Percentiles rank a stretch among this genome's conserved stretches.
Conservation (phyloP, 768 basidiomycete genomes). For the Hericium alpestre region DNA sequence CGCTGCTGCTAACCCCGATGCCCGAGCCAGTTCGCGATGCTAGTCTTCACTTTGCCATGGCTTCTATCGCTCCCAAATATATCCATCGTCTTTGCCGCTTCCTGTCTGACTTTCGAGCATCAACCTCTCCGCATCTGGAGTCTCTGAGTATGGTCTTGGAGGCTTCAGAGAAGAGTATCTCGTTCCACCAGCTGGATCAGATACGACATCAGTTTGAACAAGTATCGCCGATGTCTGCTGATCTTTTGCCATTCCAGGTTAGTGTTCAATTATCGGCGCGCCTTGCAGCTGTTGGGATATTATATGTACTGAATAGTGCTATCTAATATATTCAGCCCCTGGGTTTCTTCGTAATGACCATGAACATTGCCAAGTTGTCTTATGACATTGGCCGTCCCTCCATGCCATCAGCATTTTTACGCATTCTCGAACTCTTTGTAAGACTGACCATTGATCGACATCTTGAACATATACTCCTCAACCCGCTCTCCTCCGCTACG, state of each 20-base stretch:
- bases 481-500: background rate
- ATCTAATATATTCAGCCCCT: slow-evolving; percentile 9
- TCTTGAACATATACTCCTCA: background rate
- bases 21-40: background rate
- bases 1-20: background rate
- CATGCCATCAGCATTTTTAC: slow-evolving; percentile 1
- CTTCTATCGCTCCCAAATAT: slow-evolving; percentile 8
- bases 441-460: slow-evolving; percentile 1
- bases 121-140: slow-evolving; percentile 1
- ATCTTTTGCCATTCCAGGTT: slow-evolving; percentile 10
- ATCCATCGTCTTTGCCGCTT: slow-evolving; percentile 1
- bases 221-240: slow-evolving; percentile 2
- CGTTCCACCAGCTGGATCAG: slow-evolving; percentile 4
- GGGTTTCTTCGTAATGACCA: slow-evolving; percentile 11
- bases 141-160: slow-evolving; percentile 7
- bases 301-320: slow-evolving; percentile 8
- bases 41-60: slow-evolving; percentile 1
- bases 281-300: background rate
- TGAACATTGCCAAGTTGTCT: background rate
- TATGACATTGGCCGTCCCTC: background rate
- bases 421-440: slow-evolving; percentile 9
- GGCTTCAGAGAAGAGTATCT: background rate
- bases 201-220: background rate
- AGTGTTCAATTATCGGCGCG: slow-evolving; percentile 4
- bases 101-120: slow-evolving; percentile 4